Conservation (phyloP, 1,139 yeast genomes). For the Protomyces inouyei region DNA sequence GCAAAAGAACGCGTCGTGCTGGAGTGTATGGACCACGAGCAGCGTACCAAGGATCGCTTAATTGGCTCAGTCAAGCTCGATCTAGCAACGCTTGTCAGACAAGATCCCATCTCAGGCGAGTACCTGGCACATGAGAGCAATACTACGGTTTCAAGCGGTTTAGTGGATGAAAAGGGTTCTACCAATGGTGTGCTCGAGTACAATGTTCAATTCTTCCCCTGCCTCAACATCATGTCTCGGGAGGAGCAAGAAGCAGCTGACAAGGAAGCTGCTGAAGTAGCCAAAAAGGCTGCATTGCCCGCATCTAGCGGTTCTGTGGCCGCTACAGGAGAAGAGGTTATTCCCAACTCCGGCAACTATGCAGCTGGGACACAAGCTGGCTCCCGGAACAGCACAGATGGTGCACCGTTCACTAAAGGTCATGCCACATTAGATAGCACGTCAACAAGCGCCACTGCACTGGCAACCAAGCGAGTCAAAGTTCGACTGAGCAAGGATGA, state of each 20-base stretch:
- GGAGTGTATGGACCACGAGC: slow-evolving; percentile 90
- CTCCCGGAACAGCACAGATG: neutral
- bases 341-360: neutral
- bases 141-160: slow-evolving; percentile 50
- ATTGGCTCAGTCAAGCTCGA: slow-evolving; percentile 75
- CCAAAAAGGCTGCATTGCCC: neutral
- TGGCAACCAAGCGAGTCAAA: slow-evolving; percentile 44
- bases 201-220: slow-evolving; percentile 74
- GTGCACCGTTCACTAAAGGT: neutral
- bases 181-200: slow-evolving; percentile 76
- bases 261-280: slow-evolving; percentile 21
- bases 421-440: neutral
- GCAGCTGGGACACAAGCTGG: neutral
- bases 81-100: slow-evolving; percentile 60
- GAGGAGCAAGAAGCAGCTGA: slow-evolving; percentile 44
- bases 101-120: slow-evolving; percentile 57
- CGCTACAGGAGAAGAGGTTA: neutral
- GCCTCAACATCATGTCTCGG: slow-evolving; percentile 68
- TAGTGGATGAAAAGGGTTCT: slow-evolving; percentile 63
- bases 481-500: slow-evolving; percentile 60
- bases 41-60: slow-evolving; percentile 70
- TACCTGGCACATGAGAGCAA: slow-evolving; percentile 58
- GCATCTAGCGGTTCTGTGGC: neutral
- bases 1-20: slow-evolving; percentile 74
- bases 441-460: neutral